Evolutionary conservation across 495 filamentous ascomycete genomes (phyloP).

Genomic region (Chaetomium tenue): DNA sequence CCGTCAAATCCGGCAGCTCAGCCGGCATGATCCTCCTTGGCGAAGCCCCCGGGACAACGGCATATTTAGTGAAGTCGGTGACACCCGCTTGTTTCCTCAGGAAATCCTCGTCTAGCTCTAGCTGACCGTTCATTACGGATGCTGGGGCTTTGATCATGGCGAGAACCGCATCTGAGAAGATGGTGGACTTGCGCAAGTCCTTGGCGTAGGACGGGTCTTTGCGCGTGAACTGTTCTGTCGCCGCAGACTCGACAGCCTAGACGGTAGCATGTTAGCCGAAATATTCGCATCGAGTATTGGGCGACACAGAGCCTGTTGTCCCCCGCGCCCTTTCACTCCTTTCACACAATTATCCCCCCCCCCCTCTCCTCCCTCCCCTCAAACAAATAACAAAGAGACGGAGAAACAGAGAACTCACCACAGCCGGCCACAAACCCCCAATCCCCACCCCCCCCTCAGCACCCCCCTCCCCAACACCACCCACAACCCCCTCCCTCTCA

Average conservation of each 20-base stretch:
- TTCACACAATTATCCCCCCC: background rate
- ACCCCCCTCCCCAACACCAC: slow-evolving; percentile 64
- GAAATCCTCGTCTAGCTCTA: slow-evolving; percentile 82
- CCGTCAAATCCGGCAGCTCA: slow-evolving; percentile 65
- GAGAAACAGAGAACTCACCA: slow-evolving; percentile 47
- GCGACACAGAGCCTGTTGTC: background rate
- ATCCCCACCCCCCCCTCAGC: slow-evolving; percentile 63
- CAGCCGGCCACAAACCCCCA: slow-evolving; percentile 79
- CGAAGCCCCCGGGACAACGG: slow-evolving; percentile 59
- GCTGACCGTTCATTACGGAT: slow-evolving; percentile 62
- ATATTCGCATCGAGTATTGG: slow-evolving; percentile 13
- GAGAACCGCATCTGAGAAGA: slow-evolving; percentile 79
- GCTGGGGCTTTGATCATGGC: slow-evolving; percentile 66
- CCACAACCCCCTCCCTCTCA: slow-evolving; percentile 55
- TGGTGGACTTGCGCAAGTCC: slow-evolving; percentile 65
- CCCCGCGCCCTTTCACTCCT: background rate
- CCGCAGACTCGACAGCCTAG: slow-evolving; percentile 69
- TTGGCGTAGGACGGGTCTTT: slow-evolving; percentile 39
- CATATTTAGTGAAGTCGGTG: slow-evolving; percentile 72
- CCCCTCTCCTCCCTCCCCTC: background rate
- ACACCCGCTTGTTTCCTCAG: slow-evolving; percentile 62
- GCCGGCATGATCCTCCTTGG: slow-evolving; percentile 80
- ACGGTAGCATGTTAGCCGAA: background rate
- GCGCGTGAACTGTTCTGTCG: slow-evolving; percentile 55
- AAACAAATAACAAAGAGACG: background rate